Percentiles rank a stretch among this genome's conserved stretches.
Conservation (phyloP, 2,329 filamentous ascomycete genomes). For the Cytospora leucostoma region DNA sequence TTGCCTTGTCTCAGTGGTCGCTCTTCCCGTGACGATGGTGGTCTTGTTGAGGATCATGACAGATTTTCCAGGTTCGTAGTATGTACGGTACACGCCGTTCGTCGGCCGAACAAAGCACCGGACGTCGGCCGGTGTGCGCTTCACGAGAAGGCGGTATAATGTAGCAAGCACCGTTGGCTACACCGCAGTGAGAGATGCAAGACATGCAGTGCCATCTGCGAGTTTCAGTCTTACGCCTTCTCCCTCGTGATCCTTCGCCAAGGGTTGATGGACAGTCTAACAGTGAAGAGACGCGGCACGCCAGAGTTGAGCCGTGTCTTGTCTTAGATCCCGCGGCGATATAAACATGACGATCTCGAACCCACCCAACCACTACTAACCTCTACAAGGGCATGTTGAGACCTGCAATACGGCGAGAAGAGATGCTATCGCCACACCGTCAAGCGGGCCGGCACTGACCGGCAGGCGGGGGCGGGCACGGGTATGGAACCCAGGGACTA, state of each 20-base stretch:
- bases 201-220: conserved; percentile 17
- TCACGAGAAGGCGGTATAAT: not conserved
- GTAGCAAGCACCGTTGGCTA: not conserved
- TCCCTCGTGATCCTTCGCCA: not conserved
- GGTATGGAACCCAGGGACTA: too few relatives aligned
- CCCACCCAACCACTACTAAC: too few relatives aligned
- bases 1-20: not conserved
- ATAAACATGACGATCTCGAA: not conserved
- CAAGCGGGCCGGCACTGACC: too few relatives aligned
- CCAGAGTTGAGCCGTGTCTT: not conserved
- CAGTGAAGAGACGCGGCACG: not conserved
- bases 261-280: not conserved
- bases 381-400: too few relatives aligned
- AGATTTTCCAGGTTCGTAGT: too few relatives aligned
- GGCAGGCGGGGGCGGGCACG: too few relatives aligned
- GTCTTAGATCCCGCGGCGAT: not conserved
- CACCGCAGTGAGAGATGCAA: conserved; percentile 5
- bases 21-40: not conserved
- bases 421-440: too few relatives aligned
- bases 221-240: conserved; percentile 12
- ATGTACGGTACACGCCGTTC: too few relatives aligned
- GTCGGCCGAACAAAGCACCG: too few relatives aligned
- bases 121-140: not conserved
- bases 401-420: too few relatives aligned
- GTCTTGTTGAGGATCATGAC: not conserved